Evolutionary conservation across 2,329 filamentous ascomycete species (phyloP), one percentile per base, ranked within the genome.

Genomic region (Colletotrichum sublineola): DNA sequence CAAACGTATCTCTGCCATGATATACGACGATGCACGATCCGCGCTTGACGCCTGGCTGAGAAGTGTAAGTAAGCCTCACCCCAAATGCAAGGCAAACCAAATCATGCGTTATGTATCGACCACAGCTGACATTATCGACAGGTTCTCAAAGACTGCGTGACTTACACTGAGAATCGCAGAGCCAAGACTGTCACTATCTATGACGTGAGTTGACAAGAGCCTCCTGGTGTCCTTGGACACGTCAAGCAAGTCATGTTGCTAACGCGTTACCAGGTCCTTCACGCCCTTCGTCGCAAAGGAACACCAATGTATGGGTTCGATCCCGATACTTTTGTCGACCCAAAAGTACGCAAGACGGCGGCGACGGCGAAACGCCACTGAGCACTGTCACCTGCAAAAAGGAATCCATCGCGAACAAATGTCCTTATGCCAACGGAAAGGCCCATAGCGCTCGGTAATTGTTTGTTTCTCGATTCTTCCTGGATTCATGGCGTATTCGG

Each of bases 1-100:
- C 0, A 95, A 95, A 78, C 85, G 93, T 0, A 94, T 95, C 11
- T 91, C 90, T 0, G 87, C 78, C 0, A 75, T 57, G 0, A 91
- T 95, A 3, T 95, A 95, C 76, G 84, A 90, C 0, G 91, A 93
- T 0, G 80, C 86, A 0, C 84, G 93, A 0, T 24, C 5, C 0
- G 88, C 84, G 0, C 64, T 95, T 1, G 88, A 85, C 31, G 73
- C 76, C 0, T 83, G 86, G 0, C 80, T 95, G 0, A 75, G 81
- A 6, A 74, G 75, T 38, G 89, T 91, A 82, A 44, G 82, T 66
- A 82, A 44, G 82, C 66, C 38, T 44, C 48, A 24, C 40, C 38
- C 20, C 29, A 63, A 2, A 18, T n/a, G 29, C 33, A 1, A 50
- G 9, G 2, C 60, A 24, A 53, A 48, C 5, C 36, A n/a, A 5